phyloP scores from a whole-genome alignment of 257 asterid species.

The Solanum pinnatisectum region DNA sequence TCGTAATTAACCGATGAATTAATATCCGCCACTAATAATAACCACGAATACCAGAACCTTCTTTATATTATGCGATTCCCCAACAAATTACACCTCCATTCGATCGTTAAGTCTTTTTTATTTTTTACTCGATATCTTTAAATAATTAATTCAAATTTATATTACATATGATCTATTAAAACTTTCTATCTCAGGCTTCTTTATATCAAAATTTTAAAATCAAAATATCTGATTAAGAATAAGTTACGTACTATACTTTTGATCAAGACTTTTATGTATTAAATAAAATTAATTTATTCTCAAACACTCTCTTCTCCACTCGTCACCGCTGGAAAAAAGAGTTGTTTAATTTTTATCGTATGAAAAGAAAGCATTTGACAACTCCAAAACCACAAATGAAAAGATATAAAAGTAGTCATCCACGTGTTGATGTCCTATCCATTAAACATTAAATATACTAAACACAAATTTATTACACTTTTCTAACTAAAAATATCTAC shows the following conservation, averaged over 20 bases:
- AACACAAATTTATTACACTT: background rate
- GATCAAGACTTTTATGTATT: background rate
- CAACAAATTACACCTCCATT: background rate
- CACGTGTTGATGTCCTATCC: conserved; percentile 54
- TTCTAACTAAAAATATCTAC: conserved; percentile 45
- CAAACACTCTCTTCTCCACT: background rate
- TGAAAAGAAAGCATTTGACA: conserved; percentile 25
- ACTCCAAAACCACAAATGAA: conserved; percentile 41
- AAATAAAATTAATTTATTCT: background rate
- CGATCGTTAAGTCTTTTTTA: too few relatives aligned
- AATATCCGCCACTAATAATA: background rate
- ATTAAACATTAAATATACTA: conserved; percentile 16
- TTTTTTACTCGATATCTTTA: too few relatives aligned
- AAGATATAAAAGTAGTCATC: conserved; percentile 22
- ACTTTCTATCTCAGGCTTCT: accelerated
- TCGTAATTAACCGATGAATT: background rate
- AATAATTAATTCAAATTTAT: too few relatives aligned
- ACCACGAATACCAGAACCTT: background rate
- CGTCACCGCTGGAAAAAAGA: background rate
- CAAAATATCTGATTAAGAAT: too few relatives aligned
- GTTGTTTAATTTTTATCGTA: background rate
- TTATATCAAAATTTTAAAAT: too few relatives aligned
- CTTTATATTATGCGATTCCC: background rate
- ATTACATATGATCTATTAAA: accelerated
- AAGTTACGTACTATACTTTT: too few relatives aligned